phyloP scores from a whole-genome alignment of 306 rosid species.

The Bauhinia variegata region DNA sequence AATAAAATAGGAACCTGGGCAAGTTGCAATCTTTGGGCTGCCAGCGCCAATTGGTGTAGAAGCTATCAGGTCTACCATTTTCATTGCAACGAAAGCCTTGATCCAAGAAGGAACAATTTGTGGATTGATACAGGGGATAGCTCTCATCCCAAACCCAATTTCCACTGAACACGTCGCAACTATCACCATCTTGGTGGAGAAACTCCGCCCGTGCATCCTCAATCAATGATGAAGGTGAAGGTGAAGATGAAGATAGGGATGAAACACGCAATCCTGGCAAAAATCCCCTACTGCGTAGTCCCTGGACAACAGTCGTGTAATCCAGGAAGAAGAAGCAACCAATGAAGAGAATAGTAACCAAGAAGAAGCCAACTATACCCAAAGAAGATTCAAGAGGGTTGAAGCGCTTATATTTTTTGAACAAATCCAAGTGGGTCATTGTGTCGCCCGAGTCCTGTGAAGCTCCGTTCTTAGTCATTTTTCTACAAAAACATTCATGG shows the following conservation, averaged over 20 bases:
- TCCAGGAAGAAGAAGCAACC: constrained; percentile 62
- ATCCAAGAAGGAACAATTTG: constrained; percentile 69
- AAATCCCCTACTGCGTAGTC: constrained; percentile 44
- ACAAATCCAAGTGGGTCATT: constrained; percentile 50
- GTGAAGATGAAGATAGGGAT: constrained; percentile 13
- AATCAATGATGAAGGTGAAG: constrained; percentile 13
- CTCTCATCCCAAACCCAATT: constrained; percentile 91
- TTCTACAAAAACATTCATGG: constrained; percentile 14
- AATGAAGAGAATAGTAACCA: constrained; percentile 51
- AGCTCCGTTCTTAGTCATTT: constrained; percentile 45
- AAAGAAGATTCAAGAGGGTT: constrained; percentile 65
- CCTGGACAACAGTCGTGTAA: constrained; percentile 33
- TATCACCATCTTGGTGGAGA: constrained; percentile 52
- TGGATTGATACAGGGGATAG: constrained; percentile 74
- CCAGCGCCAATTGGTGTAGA: constrained; percentile 92
- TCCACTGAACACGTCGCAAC: constrained; percentile 75
- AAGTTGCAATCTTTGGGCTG: constrained; percentile 79
- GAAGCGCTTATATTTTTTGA: constrained; percentile 67
- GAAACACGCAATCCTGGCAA: constrained; percentile 39
- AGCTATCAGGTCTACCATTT: constrained; percentile 69
- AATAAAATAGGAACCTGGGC: constrained; percentile 63
- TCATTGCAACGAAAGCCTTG: constrained; percentile 76
- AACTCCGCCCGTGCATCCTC: constrained; percentile 43
- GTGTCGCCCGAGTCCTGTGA: constrained; percentile 36
- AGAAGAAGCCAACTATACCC: constrained; percentile 51